Evolutionary conservation across 2,329 filamentous ascomycete species (phyloP).

Genomic region (Cryphonectria japonica): DNA sequence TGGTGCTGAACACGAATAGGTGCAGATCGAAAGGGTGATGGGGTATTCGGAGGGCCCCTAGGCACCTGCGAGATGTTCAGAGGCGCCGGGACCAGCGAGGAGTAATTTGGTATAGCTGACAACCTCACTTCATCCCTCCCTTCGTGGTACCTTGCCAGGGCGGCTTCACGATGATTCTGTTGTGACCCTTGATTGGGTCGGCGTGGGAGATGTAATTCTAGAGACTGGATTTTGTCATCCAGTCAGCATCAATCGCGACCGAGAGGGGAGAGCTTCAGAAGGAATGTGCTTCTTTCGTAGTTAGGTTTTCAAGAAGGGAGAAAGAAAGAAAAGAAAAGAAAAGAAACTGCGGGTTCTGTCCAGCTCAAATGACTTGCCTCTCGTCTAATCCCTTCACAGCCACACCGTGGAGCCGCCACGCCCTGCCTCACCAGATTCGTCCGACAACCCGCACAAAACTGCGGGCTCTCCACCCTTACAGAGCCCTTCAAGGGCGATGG

Average conservation of each 20-base stretch:
- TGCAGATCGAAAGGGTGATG: not conserved
- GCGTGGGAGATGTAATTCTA: not conserved
- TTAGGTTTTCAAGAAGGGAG: too few relatives aligned
- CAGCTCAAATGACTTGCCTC: conserved; percentile 3
- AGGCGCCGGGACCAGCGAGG: not conserved
- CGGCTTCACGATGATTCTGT: not conserved
- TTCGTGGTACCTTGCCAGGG: not conserved
- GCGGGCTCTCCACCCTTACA: not conserved
- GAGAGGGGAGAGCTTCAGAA: not conserved
- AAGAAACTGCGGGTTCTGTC: too few relatives aligned
- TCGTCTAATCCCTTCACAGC: not conserved
- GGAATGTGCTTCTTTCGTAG: not conserved
- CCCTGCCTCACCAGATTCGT: not conserved
- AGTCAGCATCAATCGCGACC: not conserved
- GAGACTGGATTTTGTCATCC: not conserved
- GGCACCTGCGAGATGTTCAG: not conserved
- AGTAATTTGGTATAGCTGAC: not conserved
- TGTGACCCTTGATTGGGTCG: not conserved
- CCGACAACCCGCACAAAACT: not conserved
- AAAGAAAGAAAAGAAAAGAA: too few relatives aligned
- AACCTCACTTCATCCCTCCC: not conserved
- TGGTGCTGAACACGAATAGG: not conserved
- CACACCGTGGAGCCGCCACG: not conserved
- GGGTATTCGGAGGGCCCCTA: not conserved
- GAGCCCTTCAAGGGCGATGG: not conserved